Conservation (phyloP, 306 rosid genomes). For the Dryas octopetala region DNA sequence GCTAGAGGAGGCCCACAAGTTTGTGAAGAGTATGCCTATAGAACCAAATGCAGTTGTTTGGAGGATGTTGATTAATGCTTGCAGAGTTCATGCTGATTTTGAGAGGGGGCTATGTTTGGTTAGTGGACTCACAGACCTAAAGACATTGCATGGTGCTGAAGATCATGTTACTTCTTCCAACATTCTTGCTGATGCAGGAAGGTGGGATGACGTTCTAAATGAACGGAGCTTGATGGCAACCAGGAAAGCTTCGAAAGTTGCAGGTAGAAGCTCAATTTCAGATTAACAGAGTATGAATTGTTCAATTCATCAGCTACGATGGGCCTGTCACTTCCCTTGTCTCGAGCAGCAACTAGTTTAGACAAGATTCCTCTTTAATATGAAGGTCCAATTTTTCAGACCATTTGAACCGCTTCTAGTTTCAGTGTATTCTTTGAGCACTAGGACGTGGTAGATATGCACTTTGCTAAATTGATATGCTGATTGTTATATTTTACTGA, state of each 20-base stretch:
- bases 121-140: not conserved
- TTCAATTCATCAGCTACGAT: not conserved
- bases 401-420: not conserved
- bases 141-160: slow-evolving; percentile 11
- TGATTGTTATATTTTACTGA: not conserved
- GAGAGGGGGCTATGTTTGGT: slow-evolving; percentile 16
- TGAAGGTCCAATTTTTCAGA: no score
- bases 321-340: not conserved
- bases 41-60: slow-evolving; percentile 22
- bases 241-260: slow-evolving; percentile 3
- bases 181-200: slow-evolving; percentile 26
- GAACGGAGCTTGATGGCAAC: slow-evolving; percentile 22
- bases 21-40: slow-evolving; percentile 15
- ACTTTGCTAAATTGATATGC: not conserved
- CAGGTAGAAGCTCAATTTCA: slow-evolving; percentile 16
- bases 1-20: slow-evolving; percentile 22
- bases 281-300: not conserved
- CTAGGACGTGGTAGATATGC: not conserved
- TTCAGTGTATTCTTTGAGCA: not conserved
- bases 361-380: no score
- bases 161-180: slow-evolving; percentile 26
- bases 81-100: slow-evolving; percentile 23
- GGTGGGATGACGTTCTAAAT: slow-evolving; percentile 23
- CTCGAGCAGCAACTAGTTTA: no score
- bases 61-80: slow-evolving; percentile 26